Evolutionary conservation across 2,329 filamentous ascomycete species (phyloP), one percentile per base, ranked within the genome.

Genomic region (Penicillium sp.): DNA sequence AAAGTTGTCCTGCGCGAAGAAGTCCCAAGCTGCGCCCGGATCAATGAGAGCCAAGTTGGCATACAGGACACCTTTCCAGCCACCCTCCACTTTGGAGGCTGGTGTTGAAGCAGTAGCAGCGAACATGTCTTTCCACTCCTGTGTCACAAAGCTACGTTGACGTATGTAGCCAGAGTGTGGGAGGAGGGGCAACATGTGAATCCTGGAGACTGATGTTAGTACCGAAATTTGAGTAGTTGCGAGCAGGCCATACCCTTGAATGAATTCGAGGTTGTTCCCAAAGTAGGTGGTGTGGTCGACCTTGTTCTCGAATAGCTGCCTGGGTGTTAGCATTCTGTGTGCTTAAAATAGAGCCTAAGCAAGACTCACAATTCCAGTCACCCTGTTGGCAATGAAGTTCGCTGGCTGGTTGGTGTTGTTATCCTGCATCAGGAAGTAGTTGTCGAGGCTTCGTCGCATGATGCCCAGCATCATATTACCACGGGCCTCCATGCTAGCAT

Each of bases 261-360:
- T 84, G 65, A 86, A 90, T 74, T 93, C 88, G 13, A 85, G 82
- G 56, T 87, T 85, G 50, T 78, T 73, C 46, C 91, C 90, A 68
- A 97, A 97, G 76, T 91, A 97, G 1, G 93, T 97, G 3, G 90
- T 89, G 74, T 97, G 91, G 72, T 98, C 91, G 53, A 92, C 84
- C 77, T 98, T 98, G 79, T 97, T 97, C 76, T 98, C 93, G 68
- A 97, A 98, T 9, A 96, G 72, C 76, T 80, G 54, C 21, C 19
- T 29, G 24, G 14, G n/a, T 21, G 59, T 54, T 44, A 5, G 33
- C 16, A 26, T 33, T 21, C n/a, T 14, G 16, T 49, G 5, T 21
- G 27, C 2, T 35, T 2, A 27, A n/a, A n/a, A 11, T 7, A 22
- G 21, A 45, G 16, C 0, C 2, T 7, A 26, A 26, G 7, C n/a